Conservation (phyloP, 2,329 filamentous ascomycete genomes). For the Cladosporium velox region DNA sequence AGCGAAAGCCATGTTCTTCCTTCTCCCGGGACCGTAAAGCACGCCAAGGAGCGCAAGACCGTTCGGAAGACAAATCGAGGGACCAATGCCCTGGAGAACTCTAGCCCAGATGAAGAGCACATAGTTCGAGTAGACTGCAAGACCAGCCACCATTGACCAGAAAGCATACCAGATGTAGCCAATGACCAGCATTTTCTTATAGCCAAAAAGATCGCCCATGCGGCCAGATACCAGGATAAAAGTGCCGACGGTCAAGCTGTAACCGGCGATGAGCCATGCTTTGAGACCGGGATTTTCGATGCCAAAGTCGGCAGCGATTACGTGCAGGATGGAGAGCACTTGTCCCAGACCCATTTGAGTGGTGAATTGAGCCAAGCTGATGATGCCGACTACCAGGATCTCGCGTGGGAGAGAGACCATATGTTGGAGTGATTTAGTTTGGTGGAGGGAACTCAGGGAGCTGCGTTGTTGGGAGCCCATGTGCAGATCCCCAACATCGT, state of each 20-base stretch:
- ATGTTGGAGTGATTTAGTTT: constrained; percentile 30
- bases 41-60: constrained; percentile 41
- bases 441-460: constrained; percentile 8
- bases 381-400: constrained; percentile 33
- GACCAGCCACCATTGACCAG: constrained; percentile 45
- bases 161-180: constrained; percentile 45
- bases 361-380: constrained; percentile 35
- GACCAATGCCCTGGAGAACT: constrained; percentile 45
- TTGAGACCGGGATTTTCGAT: constrained; percentile 43
- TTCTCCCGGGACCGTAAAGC: constrained; percentile 38
- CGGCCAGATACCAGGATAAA: constrained; percentile 49
- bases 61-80: constrained; percentile 41
- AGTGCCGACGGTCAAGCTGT: constrained; percentile 48
- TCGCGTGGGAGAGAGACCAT: constrained; percentile 35
- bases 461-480: not conserved
- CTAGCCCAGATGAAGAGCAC: constrained; percentile 42
- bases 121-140: constrained; percentile 39
- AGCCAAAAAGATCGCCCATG: constrained; percentile 47
- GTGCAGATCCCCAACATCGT: not conserved
- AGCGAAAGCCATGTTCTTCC: constrained; percentile 43
- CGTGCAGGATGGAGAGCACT: constrained; percentile 29
- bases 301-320: constrained; percentile 36
- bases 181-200: constrained; percentile 45
- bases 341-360: constrained; percentile 34
- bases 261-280: constrained; percentile 48